These are phyloP conservation scores for Rubia tinctorum DNA, from an alignment of 305 asterid genomes.

Conservation along the genomic window DNA sequence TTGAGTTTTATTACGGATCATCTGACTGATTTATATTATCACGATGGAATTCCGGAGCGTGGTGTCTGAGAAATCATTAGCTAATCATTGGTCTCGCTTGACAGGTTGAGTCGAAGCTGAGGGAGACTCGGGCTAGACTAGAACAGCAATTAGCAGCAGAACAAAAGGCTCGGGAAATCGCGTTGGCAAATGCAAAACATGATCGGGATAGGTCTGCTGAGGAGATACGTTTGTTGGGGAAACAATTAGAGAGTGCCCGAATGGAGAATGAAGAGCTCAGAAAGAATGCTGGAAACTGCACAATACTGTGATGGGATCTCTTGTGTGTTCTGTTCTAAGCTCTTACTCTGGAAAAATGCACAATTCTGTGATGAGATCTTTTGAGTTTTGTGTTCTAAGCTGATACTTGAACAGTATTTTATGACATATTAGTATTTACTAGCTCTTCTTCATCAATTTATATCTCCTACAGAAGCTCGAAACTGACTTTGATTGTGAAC, in stretches of 20 bases:
- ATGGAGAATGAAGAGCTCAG: constrained; percentile 65
- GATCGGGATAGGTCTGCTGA: constrained; percentile 36
- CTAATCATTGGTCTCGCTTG: not conserved
- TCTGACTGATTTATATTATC: not conserved
- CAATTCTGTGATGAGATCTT: not conserved
- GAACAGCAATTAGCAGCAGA: constrained; percentile 37
- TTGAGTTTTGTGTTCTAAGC: not conserved
- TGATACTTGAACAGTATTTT: not conserved
- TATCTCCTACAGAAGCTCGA: too few relatives aligned
- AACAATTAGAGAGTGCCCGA: constrained; percentile 67
- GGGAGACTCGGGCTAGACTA: constrained; percentile 4
- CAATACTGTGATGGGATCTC: not conserved
- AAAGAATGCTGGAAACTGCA: constrained; percentile 39
- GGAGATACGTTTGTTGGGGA: constrained; percentile 38
- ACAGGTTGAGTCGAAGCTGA: constrained; percentile 12
- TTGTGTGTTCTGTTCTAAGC: not conserved
- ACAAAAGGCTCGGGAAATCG: constrained; percentile 48
- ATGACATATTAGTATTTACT: not conserved
- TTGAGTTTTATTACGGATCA: too few relatives aligned
- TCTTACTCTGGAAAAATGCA: not conserved
- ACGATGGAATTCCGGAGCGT: not conserved
- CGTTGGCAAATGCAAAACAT: constrained; percentile 39
- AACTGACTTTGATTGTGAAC: not conserved
- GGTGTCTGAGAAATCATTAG: not conserved
- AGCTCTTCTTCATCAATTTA: not conserved